Evolutionary conservation across 805 yeast species (phyloP).

Genomic region (Suhomyces sp.): DNA sequence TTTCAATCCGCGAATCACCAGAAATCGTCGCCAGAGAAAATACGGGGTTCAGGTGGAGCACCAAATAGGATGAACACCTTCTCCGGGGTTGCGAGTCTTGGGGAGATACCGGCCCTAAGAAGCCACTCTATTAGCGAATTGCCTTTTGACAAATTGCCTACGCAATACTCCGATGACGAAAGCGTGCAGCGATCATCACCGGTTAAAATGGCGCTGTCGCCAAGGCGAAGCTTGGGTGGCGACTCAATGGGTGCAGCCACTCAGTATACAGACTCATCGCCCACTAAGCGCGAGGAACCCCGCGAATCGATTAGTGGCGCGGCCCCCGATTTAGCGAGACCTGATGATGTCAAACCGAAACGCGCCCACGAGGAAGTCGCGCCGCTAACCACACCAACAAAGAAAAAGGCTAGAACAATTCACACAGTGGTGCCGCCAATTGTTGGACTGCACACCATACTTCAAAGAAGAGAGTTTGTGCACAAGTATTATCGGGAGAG

Average conservation of each 20-base stretch:
- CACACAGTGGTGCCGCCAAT: background rate
- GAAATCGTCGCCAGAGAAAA: background rate
- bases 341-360: background rate
- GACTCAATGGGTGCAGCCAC: background rate
- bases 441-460: conserved; percentile 19
- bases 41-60: background rate
- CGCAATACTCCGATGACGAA: conserved; percentile 26
- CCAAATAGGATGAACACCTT: conserved; percentile 5
- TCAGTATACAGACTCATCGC: conserved; percentile 2
- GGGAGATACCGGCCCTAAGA: conserved; percentile 9
- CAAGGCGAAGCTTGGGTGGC: background rate
- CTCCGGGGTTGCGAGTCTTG: conserved; percentile 3
- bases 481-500: conserved; percentile 22
- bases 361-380: background rate
- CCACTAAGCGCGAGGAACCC: background rate
- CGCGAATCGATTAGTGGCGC: background rate
- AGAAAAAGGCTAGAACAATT: background rate
- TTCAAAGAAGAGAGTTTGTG: conserved; percentile 31
- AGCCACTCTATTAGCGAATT: conserved; percentile 12
- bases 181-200: conserved; percentile 9
- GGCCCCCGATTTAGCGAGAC: background rate
- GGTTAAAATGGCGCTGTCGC: conserved; percentile 1
- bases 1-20: background rate
- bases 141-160: conserved; percentile 20
- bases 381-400: background rate